Conservation (phyloP, 306 rosid genomes). For the Albizia julibrissin region DNA sequence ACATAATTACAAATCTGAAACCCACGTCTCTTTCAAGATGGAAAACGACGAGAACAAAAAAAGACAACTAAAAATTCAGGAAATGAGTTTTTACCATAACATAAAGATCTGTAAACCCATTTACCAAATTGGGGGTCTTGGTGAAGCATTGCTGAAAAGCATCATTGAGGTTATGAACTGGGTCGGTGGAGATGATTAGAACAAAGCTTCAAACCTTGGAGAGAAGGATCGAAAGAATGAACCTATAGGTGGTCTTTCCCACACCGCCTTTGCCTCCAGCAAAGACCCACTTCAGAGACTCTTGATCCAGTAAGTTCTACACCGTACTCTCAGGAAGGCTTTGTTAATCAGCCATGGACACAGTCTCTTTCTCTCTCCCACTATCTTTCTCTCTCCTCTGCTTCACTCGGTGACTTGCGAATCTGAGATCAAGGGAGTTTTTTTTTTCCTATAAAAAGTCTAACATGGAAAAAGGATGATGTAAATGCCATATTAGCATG, state of each 20-base stretch:
- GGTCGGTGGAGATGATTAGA: not conserved
- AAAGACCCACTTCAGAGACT: constrained; percentile 89
- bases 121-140: not conserved
- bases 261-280: constrained; percentile 98
- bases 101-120: constrained; percentile 48
- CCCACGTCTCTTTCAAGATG: not conserved
- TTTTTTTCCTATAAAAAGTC: too few relatives aligned
- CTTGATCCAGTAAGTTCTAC: constrained; percentile 81
- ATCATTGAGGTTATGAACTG: not conserved
- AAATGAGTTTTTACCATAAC: constrained; percentile 64
- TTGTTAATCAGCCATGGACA: constrained; percentile 39
- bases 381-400: not conserved
- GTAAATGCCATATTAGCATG: too few relatives aligned
- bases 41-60: not conserved
- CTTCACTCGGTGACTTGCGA: not conserved
- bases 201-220: not conserved
- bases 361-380: not conserved
- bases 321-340: constrained; percentile 65
- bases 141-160: not conserved
- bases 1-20: not conserved
- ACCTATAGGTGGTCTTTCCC: constrained; percentile 93
- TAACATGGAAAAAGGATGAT: too few relatives aligned
- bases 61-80: not conserved
- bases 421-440: too few relatives aligned
- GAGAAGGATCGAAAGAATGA: constrained; percentile 64